Base-by-base conservation (phyloP, 352 stramenopile species). In the Pythium guiyangense region DNA sequence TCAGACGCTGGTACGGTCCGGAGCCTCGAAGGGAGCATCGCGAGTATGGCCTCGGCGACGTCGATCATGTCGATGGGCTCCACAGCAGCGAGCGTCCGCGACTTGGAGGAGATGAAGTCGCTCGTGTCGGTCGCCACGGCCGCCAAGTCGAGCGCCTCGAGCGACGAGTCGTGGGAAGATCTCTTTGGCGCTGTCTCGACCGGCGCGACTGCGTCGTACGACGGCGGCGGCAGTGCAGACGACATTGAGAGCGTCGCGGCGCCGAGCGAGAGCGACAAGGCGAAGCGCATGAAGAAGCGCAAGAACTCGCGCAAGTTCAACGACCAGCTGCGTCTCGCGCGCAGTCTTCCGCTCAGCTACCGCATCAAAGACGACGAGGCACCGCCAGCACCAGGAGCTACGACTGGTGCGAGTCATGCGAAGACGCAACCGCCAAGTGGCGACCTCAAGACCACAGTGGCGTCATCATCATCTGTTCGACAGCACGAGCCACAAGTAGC, bases 281-380 rank as follows among this genome's bases (percentile, higher is more conserved):
- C 59, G 14, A 71, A 84, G 49, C 70, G 70, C 18, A 59, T 70
- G 63, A 87, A 86, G 62, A 78, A 75, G 46, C 64, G 66, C n/a
- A 84, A 85, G 62, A 87, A 74, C 44, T 77, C 77, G 26, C 73
- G 80, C 25, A 86, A 85, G 54, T 87, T 85, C 54, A 88, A 87
- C 40, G 77, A 88, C 25, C 73, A 86, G 48, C 62, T 90, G 39
- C 77, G 77, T 1, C 43, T 86, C n/a, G 73, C 77, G 14, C 76
- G 79, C 18, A 70, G 62, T 25, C 60, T 86, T 10, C 71, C 79
- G 50, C 55, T 86, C n/a, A 82, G 68, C 59, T 62, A 68, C n/a
- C 73, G 77, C 3, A 84, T 88, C 43, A 62, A 79, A 22, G 72
- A 74, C 18, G 74, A 82, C 22, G 58, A 67, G n/a, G n/a, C n/a